A percentile compares a stretch with the other conserved stretches of the same genome.
These are phyloP conservation scores for Fonsecaea multimorphosa DNA, from an alignment of 2,329 filamentous ascomycete genomes.

Conservation along the genomic window DNA sequence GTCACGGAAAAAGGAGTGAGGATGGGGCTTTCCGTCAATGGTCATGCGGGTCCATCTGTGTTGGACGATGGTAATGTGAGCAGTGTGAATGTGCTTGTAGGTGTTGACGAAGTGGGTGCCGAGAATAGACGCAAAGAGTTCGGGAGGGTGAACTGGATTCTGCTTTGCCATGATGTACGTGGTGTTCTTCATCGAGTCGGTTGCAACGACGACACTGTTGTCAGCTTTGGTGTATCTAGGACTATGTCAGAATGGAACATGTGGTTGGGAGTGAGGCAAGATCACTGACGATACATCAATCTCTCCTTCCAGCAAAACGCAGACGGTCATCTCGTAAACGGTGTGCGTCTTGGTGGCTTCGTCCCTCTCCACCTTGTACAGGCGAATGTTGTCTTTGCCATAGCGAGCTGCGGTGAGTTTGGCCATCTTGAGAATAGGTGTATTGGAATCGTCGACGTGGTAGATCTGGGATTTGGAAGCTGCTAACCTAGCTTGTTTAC, in stretches of 20 bases:
- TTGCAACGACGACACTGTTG: slow-evolving; percentile 94
- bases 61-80: slow-evolving; percentile 79
- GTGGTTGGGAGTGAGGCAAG: neutral
- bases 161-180: slow-evolving; percentile 95
- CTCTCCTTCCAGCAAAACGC: slow-evolving; percentile 88
- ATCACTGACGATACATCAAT: slow-evolving; percentile 76
- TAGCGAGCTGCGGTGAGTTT: slow-evolving; percentile 55
- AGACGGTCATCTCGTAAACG: slow-evolving; percentile 93
- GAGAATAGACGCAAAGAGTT: slow-evolving; percentile 85
- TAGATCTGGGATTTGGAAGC: neutral
- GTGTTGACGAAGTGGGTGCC: slow-evolving; percentile 86
- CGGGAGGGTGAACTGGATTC: slow-evolving; percentile 87
- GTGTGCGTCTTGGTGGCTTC: slow-evolving; percentile 77
- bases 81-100: slow-evolving; percentile 85
- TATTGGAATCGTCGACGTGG: neutral
- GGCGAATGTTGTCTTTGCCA: slow-evolving; percentile 91
- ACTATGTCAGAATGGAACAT: slow-evolving; percentile 10
- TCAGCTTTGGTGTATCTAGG: slow-evolving; percentile 86
- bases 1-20: slow-evolving; percentile 92
- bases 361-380: slow-evolving; percentile 91
- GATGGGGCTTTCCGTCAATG: slow-evolving; percentile 86
- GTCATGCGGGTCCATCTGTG: slow-evolving; percentile 92
- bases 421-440: slow-evolving; percentile 41
- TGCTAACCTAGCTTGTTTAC: neutral
- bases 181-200: slow-evolving; percentile 98